Evolutionary conservation across 2,329 filamentous ascomycete species (phyloP).

Genomic region (Ascochyta clinopodiicola): DNA sequence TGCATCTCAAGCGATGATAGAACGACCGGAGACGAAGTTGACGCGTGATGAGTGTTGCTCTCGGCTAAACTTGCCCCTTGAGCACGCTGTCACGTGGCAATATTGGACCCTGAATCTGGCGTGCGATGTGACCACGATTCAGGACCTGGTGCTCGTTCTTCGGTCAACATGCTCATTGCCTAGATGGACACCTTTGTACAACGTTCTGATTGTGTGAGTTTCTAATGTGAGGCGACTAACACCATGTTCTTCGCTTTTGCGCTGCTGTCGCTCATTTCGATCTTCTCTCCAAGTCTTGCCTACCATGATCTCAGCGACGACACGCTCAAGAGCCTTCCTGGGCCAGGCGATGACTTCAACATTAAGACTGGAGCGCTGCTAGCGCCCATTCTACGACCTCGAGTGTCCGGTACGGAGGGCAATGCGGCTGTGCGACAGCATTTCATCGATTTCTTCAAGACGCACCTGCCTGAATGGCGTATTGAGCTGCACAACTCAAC

Average conservation of each 20-base stretch:
- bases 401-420: conserved; percentile 85
- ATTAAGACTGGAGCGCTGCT: conserved; percentile 79
- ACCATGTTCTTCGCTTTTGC: conserved; percentile 28
- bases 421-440: conserved; percentile 78
- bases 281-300: conserved; percentile 47
- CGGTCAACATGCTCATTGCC: conserved; percentile 19
- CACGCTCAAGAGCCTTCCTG: conserved; percentile 73
- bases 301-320: conserved; percentile 75
- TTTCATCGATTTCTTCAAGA: conserved; percentile 82
- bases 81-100: conserved; percentile 8
- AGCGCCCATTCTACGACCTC: conserved; percentile 83
- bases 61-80: conserved; percentile 32
- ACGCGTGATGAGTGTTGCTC: conserved; percentile 15
- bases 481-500: conserved; percentile 88
- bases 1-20: conserved; percentile 34
- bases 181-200: conserved; percentile 6
- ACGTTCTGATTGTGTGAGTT: conserved; percentile 1
- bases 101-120: conserved; percentile 3
- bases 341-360: conserved; percentile 77
- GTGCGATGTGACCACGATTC: conserved; percentile 31
- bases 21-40: neutral
- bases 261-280: conserved; percentile 32
- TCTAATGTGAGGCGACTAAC: conserved; percentile 22
- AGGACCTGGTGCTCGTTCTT: conserved; percentile 3
- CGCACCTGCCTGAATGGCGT: conserved; percentile 79